Percentiles rank a stretch among this genome's conserved stretches.
Evolutionary conservation across 2,329 filamentous ascomycete genomes (phyloP).

Genomic region (Botrytis galanthina): DNA sequence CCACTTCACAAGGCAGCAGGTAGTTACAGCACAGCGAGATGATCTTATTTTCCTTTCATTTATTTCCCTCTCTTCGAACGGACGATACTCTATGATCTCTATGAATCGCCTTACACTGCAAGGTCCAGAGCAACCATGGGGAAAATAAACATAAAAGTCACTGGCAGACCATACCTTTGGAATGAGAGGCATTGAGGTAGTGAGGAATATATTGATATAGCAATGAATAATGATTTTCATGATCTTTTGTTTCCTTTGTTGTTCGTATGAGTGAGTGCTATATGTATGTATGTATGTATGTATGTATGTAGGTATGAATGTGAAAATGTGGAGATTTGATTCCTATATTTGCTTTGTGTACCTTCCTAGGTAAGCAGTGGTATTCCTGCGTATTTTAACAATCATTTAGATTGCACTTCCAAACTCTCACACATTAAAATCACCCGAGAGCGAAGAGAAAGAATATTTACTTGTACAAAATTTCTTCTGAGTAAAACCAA

Average conservation of each 20-base stretch:
- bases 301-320: no score
- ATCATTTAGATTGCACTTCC: no score
- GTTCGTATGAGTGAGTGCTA: no score
- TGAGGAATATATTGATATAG: background rate
- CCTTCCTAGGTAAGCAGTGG: no score
- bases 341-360: no score
- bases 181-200: background rate
- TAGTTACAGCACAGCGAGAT: accelerated
- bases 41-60: background rate
- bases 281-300: no score
- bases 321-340: no score
- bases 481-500: background rate
- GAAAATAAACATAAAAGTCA: background rate
- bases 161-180: background rate
- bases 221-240: background rate
- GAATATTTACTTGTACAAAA: no score
- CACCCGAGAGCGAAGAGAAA: background rate
- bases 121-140: background rate
- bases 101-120: background rate
- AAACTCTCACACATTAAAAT: background rate
- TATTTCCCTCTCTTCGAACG: background rate
- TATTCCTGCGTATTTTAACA: no score
- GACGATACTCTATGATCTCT: background rate
- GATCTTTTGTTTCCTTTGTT: accelerated
- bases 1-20: background rate